Base-by-base conservation (phyloP, 495 filamentous ascomycete species). In the Hypoxylon fuscum region DNA sequence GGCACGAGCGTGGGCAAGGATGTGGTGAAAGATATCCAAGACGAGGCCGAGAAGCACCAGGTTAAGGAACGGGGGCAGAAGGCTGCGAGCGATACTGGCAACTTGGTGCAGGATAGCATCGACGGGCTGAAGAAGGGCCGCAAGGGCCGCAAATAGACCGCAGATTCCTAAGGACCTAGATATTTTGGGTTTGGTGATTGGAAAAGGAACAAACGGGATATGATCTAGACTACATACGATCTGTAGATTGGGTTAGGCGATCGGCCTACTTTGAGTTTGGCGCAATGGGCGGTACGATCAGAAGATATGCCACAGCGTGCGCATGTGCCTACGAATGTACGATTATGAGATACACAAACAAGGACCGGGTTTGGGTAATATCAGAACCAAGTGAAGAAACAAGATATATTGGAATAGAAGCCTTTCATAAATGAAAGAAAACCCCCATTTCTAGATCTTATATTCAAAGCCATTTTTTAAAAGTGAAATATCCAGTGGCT, bases 1-100 rank as follows among this genome's bases (percentile, higher is more conserved):
- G 89, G 90, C n/a, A 93, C 92, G 2, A 85, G 78, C 9, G 68
- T 88, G 12, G 81, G 79, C 3, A 81, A 83, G 66, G 77, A 85
- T 7, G 77, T 86, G 17, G 76, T 88, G 21, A 79, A 85, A 59
- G 75, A 86, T 31, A 76, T 77, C 22, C 72, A 74, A 23, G 76
- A 78, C 1, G 86, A 89, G 73, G 84, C 81, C 10, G 80, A 82
- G 43, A 85, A 87, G 72, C 84, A 86, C 66, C 68, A 81, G 31
- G 68, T 87, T n/a, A 75, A 79, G 65, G 78, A 82, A 52, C 69
- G 79, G 53, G 71, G 76, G 8, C 73, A 78, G 31, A 74, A 72
- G 40, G 65, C 72, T 10, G 68, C 65, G 29, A 62, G 74, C 48
- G 74, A 74, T 42, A 76, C 72, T 2, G 68, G 71, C 22, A 65